Conservation (phyloP, 768 basidiomycete genomes). For the Leccinum broughii region DNA sequence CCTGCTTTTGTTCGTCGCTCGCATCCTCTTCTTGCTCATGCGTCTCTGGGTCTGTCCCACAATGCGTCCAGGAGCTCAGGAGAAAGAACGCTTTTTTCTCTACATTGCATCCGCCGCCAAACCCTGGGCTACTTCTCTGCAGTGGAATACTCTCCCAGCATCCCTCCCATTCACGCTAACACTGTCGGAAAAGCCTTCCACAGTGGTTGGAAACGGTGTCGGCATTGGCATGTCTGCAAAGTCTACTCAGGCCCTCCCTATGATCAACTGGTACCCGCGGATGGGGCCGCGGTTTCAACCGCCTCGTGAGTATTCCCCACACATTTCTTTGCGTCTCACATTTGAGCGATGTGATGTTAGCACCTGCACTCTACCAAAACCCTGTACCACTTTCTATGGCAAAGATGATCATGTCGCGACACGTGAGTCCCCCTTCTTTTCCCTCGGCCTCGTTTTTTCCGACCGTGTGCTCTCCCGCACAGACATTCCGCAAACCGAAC, state of each 20-base stretch:
- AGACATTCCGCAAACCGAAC: constrained; percentile 38
- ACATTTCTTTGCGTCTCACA: not conserved
- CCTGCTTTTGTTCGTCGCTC: constrained; percentile 32
- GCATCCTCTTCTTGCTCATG: constrained; percentile 28
- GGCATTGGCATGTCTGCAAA: constrained; percentile 11
- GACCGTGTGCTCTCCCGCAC: not conserved
- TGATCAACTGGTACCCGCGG: constrained; percentile 26
- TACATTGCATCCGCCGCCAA: constrained; percentile 4
- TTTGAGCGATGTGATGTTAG: constrained; percentile 22
- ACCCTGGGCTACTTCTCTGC: constrained; percentile 23
- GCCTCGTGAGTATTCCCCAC: constrained; percentile 28
- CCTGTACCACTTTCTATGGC: constrained; percentile 49
- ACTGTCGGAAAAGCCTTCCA: constrained; percentile 22
- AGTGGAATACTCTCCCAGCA: constrained; percentile 29
- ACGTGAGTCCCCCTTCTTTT: constrained; percentile 35
- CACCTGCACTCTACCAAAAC: constrained; percentile 44
- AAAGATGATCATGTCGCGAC: constrained; percentile 54
- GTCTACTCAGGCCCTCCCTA: constrained; percentile 15
- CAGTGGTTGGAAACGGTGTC: constrained; percentile 10
- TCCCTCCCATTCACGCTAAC: constrained; percentile 30
- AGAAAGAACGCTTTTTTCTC: constrained; percentile 15
- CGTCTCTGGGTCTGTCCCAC: constrained; percentile 30
- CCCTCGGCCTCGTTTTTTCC: not conserved
- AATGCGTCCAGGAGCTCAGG: constrained; percentile 8
- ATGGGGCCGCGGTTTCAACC: constrained; percentile 31